These are phyloP conservation scores for Hymenotorrendiella dingleyae DNA, from an alignment of 2,329 filamentous ascomycete species.

Conservation along the genomic window DNA sequence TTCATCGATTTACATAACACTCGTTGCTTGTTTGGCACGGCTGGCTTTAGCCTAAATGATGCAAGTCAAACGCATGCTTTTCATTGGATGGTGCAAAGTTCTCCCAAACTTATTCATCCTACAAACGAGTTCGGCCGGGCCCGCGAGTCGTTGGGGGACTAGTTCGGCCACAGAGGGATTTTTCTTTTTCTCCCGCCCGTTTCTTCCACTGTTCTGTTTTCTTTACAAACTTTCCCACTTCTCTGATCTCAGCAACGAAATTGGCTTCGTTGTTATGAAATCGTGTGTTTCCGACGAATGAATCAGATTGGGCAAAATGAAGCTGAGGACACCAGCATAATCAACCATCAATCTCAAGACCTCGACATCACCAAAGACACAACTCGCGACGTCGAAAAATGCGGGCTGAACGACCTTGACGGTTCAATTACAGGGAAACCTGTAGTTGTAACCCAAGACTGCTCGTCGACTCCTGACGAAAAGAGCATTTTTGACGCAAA, in stretches of 20 bases:
- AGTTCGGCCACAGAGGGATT: too few species aligned
- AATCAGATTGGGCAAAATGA: slow-evolving; percentile 23
- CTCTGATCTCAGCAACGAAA: background rate
- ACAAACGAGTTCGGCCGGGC: too few species aligned
- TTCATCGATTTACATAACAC: too few species aligned
- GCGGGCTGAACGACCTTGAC: slow-evolving; percentile 8
- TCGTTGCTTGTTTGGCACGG: too few species aligned
- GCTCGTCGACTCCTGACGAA: slow-evolving; percentile 4
- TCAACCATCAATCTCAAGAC: slow-evolving; percentile 26
- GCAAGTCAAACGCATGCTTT: too few species aligned
- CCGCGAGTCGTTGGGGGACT: too few species aligned
- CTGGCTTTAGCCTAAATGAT: too few species aligned
- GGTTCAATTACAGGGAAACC: slow-evolving; percentile 5
- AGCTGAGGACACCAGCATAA: slow-evolving; percentile 39
- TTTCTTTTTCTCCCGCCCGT: too few species aligned
- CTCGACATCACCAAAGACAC: slow-evolving; percentile 4
- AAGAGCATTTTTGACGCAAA: slow-evolving; percentile 10
- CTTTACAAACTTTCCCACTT: slow-evolving; percentile 5
- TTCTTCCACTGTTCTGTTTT: slow-evolving; percentile 7
- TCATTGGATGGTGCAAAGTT: too few species aligned
- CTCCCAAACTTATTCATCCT: too few species aligned
- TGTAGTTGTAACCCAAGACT: slow-evolving; percentile 6
- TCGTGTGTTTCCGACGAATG: slow-evolving; percentile 31
- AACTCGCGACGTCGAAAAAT: slow-evolving; percentile 15
- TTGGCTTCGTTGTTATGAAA: background rate